Evolutionary conservation across 495 filamentous ascomycete species (phyloP), one percentile per base, ranked within the genome.

Genomic region (Clohesyomyces aquaticus): DNA sequence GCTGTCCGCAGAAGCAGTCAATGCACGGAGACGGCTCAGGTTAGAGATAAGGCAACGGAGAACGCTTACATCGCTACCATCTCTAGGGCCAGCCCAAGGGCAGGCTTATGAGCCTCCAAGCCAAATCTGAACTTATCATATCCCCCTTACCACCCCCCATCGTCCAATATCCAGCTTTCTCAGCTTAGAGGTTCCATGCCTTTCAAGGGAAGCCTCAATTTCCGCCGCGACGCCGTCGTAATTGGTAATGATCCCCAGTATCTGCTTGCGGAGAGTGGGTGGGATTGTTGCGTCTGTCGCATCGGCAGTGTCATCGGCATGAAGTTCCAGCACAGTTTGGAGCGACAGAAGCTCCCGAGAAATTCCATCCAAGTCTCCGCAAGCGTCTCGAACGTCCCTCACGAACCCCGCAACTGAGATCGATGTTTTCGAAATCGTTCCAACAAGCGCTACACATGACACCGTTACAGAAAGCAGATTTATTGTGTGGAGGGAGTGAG

Each of bases 341-440:
- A 82, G 72, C 9, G 80, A 81, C 61, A 77, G 74, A n/a, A 83
- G 69, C 55, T 82, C 79, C 59, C 75, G 74, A 22, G 79, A 78
- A 18, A 82, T 72, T 55, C 64, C 70, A 48, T 81, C 77, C 12
- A 80, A 62, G 14, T 82, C 80, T 46, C 74, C 65, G 18, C 79
- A 71, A 2, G 77, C 77, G 56, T 79, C 79, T 26, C 79, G 79
- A 0, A 82, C 75, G 16, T 79, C 76, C 4, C 77, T 76, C 8
- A 81, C 76, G 79, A 63, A 63, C 50, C 42, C 1, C 12, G 35
- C 23, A 3, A 63, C 28, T 1, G 9, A 10, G 21, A 22, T 18
- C 2, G 35, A 46, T 8, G 23, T 47, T 26, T 23, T 55, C 2
- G 23, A 35, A 32, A 57, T 76, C 48, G 73, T 70, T 55, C 66